Evolutionary conservation across 371 early-diverging fungal species (phyloP).

Genomic region (Apophysomyces sp.): DNA sequence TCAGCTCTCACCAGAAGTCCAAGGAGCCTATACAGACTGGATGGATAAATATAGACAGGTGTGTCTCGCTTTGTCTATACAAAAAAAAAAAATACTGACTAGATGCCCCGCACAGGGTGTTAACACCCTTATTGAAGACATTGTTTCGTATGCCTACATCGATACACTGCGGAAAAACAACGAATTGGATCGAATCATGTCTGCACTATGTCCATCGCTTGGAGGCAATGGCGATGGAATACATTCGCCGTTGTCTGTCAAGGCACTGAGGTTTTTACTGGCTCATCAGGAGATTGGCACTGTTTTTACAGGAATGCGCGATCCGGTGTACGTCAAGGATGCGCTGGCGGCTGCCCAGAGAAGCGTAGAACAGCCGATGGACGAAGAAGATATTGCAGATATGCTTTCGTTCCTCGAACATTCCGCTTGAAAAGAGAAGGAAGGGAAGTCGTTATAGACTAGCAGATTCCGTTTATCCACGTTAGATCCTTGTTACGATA

Average conservation of each 20-base stretch:
- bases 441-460: neutral
- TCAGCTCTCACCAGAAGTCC: conserved; percentile 13
- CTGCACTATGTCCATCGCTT: conserved; percentile 49
- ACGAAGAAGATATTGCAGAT: conserved; percentile 26
- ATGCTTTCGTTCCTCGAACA: conserved; percentile 7
- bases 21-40: conserved; percentile 30
- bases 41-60: conserved; percentile 41
- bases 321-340: conserved; percentile 61
- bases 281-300: conserved; percentile 60
- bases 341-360: conserved; percentile 38
- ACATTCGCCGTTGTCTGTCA: conserved; percentile 59
- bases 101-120: conserved; percentile 19
- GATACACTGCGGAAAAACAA: conserved; percentile 64
- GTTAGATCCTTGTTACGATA: too few species aligned
- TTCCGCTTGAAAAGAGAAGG: neutral
- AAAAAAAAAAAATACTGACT: neutral
- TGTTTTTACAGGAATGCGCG: conserved; percentile 75
- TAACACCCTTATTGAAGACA: conserved; percentile 31
- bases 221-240: conserved; percentile 21
- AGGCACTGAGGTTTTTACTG: conserved; percentile 44
- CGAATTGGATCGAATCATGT: conserved; percentile 64
- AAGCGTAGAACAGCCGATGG: conserved; percentile 9
- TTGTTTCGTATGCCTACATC: conserved; percentile 52
- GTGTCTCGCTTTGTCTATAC: neutral
- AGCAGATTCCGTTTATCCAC: too few species aligned